Evolutionary conservation across 768 basidiomycete genomes (phyloP).

Genomic region (Chalciporus sphaerocephalus): DNA sequence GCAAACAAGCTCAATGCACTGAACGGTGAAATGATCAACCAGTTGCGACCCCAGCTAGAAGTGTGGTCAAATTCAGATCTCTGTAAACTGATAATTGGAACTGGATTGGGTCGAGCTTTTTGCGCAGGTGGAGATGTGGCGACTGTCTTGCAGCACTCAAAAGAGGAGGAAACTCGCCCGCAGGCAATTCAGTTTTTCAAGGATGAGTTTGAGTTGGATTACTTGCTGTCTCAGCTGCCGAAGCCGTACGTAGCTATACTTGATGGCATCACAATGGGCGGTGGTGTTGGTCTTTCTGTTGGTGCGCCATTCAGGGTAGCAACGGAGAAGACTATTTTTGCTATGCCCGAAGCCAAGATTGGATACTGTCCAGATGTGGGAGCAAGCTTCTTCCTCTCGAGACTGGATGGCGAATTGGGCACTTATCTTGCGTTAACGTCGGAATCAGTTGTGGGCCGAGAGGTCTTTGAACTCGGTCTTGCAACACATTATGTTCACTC

Average conservation of each 20-base stretch:
- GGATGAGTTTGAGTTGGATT: conserved; percentile 85
- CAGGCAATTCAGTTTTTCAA: conserved; percentile 86
- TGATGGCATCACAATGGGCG: conserved; percentile 95
- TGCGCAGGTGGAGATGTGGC: conserved; percentile 95
- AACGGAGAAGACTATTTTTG: conserved; percentile 85
- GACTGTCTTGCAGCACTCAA: conserved; percentile 50
- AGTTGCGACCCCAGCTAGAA: conserved; percentile 73
- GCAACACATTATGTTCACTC: conserved; percentile 92
- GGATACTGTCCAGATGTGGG: conserved; percentile 93
- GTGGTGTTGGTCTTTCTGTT: conserved; percentile 84
- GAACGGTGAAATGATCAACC: conserved; percentile 69
- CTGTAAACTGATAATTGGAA: conserved; percentile 67
- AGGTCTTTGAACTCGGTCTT: conserved; percentile 85
- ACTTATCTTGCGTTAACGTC: conserved; percentile 92
- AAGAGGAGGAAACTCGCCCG: conserved; percentile 46
- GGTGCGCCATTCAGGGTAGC: conserved; percentile 88
- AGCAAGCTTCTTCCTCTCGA: conserved; percentile 81
- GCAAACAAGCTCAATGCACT: conserved; percentile 79
- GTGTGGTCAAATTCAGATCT: conserved; percentile 73
- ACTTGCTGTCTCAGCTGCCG: conserved; percentile 58
- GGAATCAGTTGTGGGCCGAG: conserved; percentile 66
- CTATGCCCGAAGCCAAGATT: conserved; percentile 97
- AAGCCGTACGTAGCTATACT: conserved; percentile 92
- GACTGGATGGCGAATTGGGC: conserved; percentile 87
- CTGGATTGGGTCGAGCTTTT: conserved; percentile 72